phyloP scores from a whole-genome alignment of 2,329 filamentous ascomycete genomes.

The Clonostachys rhizophaga region DNA sequence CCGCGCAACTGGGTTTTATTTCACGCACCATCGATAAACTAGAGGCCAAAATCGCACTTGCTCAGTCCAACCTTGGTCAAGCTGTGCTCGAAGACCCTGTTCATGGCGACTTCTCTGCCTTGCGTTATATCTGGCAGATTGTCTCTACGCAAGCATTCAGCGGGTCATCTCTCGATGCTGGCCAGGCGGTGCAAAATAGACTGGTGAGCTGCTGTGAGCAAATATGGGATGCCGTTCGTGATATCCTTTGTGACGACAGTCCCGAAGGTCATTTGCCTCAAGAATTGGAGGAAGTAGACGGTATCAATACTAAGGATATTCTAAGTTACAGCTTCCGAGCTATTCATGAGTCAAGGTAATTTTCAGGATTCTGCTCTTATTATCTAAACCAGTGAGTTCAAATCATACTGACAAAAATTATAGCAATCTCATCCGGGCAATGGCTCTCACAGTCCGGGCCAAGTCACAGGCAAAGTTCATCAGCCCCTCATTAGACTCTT shows the following conservation, averaged over 20 bases:
- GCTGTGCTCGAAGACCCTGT: slow-evolving; percentile 64
- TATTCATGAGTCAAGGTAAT: slow-evolving; percentile 86
- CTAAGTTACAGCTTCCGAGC: slow-evolving; percentile 94
- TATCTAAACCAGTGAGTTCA: background rate
- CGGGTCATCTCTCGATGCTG: slow-evolving; percentile 22
- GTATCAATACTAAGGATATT: slow-evolving; percentile 79
- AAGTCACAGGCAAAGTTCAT: slow-evolving; percentile 36
- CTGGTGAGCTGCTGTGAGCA: slow-evolving; percentile 57
- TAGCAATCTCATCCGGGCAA: slow-evolving; percentile 67
- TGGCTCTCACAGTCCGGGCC: slow-evolving; percentile 50
- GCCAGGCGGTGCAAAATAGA: slow-evolving; percentile 41
- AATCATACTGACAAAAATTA: slow-evolving; percentile 7
- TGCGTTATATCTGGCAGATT: slow-evolving; percentile 53
- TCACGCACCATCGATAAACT: slow-evolving; percentile 54
- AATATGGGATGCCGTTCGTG: slow-evolving; percentile 74
- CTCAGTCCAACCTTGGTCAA: slow-evolving; percentile 58
- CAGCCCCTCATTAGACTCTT: slow-evolving; percentile 46
- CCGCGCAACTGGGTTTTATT: slow-evolving; percentile 45
- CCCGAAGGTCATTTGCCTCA: slow-evolving; percentile 84
- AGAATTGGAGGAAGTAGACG: slow-evolving; percentile 67
- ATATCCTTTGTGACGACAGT: slow-evolving; percentile 86
- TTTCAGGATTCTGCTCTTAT: background rate
- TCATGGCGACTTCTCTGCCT: slow-evolving; percentile 65
- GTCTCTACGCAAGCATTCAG: slow-evolving; percentile 34
- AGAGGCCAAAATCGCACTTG: slow-evolving; percentile 58